phyloP scores from a whole-genome alignment of 768 basidiomycete species.

The Myochromella boudieri region DNA sequence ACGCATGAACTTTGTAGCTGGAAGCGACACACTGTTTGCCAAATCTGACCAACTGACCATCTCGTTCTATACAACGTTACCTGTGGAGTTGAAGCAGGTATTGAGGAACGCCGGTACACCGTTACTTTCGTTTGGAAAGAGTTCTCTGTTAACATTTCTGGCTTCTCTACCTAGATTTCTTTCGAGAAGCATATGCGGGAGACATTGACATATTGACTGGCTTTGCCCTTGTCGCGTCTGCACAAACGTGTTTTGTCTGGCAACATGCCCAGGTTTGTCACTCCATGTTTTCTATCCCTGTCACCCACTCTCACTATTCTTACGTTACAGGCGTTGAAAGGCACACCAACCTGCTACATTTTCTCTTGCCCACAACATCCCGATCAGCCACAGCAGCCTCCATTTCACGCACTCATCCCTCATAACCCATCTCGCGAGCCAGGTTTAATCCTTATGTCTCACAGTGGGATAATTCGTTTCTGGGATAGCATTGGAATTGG shows the following conservation, averaged over 20 bases:
- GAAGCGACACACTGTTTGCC: slow-evolving; percentile 55
- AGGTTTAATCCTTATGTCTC: slow-evolving; percentile 77
- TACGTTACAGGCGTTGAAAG: slow-evolving; percentile 51
- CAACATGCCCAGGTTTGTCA: slow-evolving; percentile 65
- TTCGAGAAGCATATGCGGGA: slow-evolving; percentile 65
- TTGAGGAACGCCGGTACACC: slow-evolving; percentile 65
- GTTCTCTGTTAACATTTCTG: slow-evolving; percentile 2
- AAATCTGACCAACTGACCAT: slow-evolving; percentile 72
- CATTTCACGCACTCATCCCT: slow-evolving; percentile 67
- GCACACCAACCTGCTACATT: slow-evolving; percentile 81
- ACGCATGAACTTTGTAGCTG: slow-evolving; percentile 30
- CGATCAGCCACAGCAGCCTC: slow-evolving; percentile 37
- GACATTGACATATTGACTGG: slow-evolving; percentile 71
- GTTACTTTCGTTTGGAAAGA: not conserved
- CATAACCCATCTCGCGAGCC: slow-evolving; percentile 74
- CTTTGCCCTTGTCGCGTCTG: slow-evolving; percentile 71
- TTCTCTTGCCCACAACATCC: slow-evolving; percentile 65
- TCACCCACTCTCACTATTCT: slow-evolving; percentile 1
- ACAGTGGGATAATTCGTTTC: slow-evolving; percentile 71
- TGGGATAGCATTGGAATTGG: slow-evolving; percentile 90
- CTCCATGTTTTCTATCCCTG: not conserved
- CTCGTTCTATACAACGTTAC: slow-evolving; percentile 67
- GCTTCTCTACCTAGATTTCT: slow-evolving; percentile 54
- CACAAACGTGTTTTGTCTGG: slow-evolving; percentile 81
- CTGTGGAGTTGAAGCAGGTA: slow-evolving; percentile 72